phyloP scores from a whole-genome alignment of 2,329 filamentous ascomycete genomes.

The Calonectria multiphialidica region DNA sequence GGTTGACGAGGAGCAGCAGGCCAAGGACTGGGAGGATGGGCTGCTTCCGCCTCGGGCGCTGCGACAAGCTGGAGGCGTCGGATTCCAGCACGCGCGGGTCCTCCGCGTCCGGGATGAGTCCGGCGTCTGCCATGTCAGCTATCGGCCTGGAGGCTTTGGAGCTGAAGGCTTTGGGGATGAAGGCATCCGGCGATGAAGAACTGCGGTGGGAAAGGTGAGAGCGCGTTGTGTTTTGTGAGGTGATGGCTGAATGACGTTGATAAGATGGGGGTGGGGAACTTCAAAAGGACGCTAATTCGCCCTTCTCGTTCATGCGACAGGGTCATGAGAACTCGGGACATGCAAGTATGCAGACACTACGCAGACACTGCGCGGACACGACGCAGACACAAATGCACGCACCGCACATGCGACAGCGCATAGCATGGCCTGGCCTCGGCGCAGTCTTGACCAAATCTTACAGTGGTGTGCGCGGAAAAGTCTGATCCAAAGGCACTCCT shows the following conservation, averaged over 20 bases:
- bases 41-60: conserved; percentile 1
- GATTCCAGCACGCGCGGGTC: not conserved
- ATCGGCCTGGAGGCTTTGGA: not conserved
- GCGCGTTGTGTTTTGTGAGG: not conserved
- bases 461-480: too few relatives aligned
- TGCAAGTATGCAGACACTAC: not conserved
- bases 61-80: conserved; percentile 7
- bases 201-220: not conserved
- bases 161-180: not conserved
- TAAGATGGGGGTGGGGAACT: not conserved
- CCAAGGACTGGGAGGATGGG: conserved; percentile 47
- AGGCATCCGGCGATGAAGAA: not conserved
- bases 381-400: too few relatives aligned
- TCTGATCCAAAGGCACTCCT: too few relatives aligned
- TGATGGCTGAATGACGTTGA: conserved; percentile 4
- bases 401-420: not conserved
- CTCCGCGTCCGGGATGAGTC: not conserved
- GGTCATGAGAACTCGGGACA: conserved; percentile 1
- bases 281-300: conserved; percentile 2
- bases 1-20: conserved; percentile 59
- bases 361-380: too few relatives aligned
- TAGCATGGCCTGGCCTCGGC: not conserved
- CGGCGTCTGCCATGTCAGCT: conserved; percentile 5
- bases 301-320: not conserved
- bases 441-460: not conserved